Percentiles rank a stretch among this genome's conserved stretches.
These are phyloP conservation scores for Aspergillus biplanus DNA, from an alignment of 495 filamentous ascomycete species.

Conservation along the genomic window DNA sequence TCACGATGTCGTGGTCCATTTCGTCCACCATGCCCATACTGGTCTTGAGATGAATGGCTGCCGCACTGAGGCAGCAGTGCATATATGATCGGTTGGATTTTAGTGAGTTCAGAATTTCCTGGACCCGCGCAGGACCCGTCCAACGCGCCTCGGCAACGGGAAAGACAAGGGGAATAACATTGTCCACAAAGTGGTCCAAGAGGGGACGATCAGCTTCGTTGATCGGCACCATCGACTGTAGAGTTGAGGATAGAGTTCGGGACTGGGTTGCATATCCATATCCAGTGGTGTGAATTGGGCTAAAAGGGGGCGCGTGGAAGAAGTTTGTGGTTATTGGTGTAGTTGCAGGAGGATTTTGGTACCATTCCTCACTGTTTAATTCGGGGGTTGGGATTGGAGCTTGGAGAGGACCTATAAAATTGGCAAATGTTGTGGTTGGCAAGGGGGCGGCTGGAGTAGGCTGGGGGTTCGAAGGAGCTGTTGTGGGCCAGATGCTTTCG, in stretches of 20 bases:
- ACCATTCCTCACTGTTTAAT: neutral
- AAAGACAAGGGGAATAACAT: conserved; percentile 83
- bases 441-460: neutral
- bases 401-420: neutral
- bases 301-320: neutral
- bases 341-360: neutral
- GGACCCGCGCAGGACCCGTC: conserved; percentile 68
- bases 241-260: conserved; percentile 34
- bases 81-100: conserved; percentile 87
- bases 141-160: conserved; percentile 85
- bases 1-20: conserved; percentile 86
- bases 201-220: conserved; percentile 64
- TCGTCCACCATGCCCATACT: conserved; percentile 55
- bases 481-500: neutral
- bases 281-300: neutral
- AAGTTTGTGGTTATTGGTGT: neutral
- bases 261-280: neutral
- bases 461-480: neutral
- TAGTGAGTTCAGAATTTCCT: conserved; percentile 78
- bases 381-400: neutral
- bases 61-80: conserved; percentile 91
- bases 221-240: conserved; percentile 50
- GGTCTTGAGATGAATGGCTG: conserved; percentile 88
- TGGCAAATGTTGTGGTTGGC: neutral
- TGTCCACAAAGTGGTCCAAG: conserved; percentile 87